Base-by-base conservation (phyloP, 2,329 filamentous ascomycete genomes). In the Tolypocladium pustulatum region DNA sequence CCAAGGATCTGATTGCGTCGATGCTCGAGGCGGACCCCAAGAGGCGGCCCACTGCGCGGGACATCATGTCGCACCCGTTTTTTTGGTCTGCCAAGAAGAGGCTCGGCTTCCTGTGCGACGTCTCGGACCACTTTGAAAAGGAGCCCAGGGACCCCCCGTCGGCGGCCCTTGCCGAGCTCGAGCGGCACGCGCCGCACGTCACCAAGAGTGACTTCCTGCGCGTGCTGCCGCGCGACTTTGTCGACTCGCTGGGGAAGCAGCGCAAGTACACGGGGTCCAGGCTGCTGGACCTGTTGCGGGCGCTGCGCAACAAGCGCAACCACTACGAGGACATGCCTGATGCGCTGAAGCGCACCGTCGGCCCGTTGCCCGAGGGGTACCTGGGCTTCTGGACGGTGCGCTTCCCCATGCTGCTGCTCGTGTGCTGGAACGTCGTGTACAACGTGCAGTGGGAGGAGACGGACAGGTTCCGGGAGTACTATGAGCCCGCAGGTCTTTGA, bases 291-390 rank as follows among this genome's bases (percentile, higher is more conserved):
- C 79, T 99, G 27, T 76, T 99, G 25, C 83, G 94, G 1, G 94
- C 93, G 1, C 77, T 99, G 58, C 81, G 94, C 30, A 99, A 99
- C 75, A 99, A 99, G 82, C 90, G 89, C 67, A 96, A 97, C 63
- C 94, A 99, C 70, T 99, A 97, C 71, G 92, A 96, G 68, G 94
- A 99, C 71, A 93, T 99, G 90, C 82, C 89, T 8, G 89, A 92
- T 17, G 76, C 84, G 55, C 81, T 96, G 62, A 93, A 82, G 66
- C 77, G 76, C 61, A 71, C 73, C 36, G 89, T 96, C 0, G 91
- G 91, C 0, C 75, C 85, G 10, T 69, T 93, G 60, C 88, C 91
- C 0, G 86, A 91, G 17, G 90, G 90, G 0, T 97, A 96, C 68
- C 76, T 96, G 52, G 79, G 79, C 13, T 96, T 95, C 68, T 97